A percentile compares a stretch with the other conserved stretches of the same genome.
Conservation (phyloP, 75 land plant genomes). For the Sequoiadendron giganteum region DNA sequence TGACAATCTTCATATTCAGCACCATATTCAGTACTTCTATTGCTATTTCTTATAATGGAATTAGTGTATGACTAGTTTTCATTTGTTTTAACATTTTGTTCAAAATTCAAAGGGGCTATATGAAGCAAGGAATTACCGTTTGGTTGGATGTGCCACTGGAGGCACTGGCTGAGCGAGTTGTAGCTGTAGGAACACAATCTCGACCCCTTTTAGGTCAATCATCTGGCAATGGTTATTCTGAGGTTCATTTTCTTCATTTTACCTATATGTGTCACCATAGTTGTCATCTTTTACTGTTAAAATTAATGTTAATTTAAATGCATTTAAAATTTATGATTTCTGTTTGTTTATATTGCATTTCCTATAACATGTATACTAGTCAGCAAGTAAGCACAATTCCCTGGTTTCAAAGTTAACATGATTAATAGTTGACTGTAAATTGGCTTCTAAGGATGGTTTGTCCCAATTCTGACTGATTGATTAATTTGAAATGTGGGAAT, state of each 20-base stretch:
- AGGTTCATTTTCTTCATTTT: conserved; percentile 27
- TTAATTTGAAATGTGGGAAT: neutral
- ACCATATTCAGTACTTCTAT: neutral
- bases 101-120: conserved; percentile 45
- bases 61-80: neutral
- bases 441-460: neutral
- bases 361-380: neutral
- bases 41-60: neutral
- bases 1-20: neutral
- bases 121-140: conserved; percentile 81
- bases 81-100: neutral
- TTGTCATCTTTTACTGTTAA: neutral
- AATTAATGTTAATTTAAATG: neutral
- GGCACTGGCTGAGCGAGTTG: conserved; percentile 80
- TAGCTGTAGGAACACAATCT: conserved; percentile 72
- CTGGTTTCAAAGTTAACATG: neutral
- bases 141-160: conserved; percentile 94
- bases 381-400: neutral
- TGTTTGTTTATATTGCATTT: neutral
- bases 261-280: neutral
- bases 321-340: neutral
- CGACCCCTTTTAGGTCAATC: conserved; percentile 75
- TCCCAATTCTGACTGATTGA: neutral
- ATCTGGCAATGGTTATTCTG: conserved; percentile 54
- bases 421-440: neutral